phyloP scores from a whole-genome alignment of 208 protist species.

The Acanthamoeba castellanii region DNA sequence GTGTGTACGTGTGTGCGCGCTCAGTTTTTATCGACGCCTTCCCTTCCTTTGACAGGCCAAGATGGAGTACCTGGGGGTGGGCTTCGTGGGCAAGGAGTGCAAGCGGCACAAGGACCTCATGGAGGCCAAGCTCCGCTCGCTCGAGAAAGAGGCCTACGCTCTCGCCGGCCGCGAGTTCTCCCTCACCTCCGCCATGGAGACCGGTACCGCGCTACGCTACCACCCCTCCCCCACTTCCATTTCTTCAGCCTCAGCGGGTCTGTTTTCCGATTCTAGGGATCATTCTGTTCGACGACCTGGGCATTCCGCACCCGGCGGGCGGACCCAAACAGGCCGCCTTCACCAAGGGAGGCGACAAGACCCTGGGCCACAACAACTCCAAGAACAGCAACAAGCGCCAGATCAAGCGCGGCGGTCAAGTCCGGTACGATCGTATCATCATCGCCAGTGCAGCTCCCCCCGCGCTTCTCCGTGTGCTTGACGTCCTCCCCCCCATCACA shows the following conservation, averaged over 20 bases:
- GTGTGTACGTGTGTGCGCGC: background rate
- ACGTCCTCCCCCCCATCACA: too few species aligned
- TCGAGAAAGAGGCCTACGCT: constrained; percentile 28
- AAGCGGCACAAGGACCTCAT: constrained; percentile 63
- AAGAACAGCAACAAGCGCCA: constrained; percentile 45
- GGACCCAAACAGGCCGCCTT: constrained; percentile 19
- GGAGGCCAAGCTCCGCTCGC: constrained; percentile 10
- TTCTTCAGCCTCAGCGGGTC: too few species aligned
- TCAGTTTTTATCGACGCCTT: background rate
- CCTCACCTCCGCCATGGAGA: constrained; percentile 59
- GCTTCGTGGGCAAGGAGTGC: constrained; percentile 56
- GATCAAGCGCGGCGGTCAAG: constrained; percentile 3
- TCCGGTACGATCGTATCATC: background rate
- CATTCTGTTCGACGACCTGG: constrained; percentile 57
- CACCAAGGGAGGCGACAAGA: constrained; percentile 18
- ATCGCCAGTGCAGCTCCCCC: too few species aligned
- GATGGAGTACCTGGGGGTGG: constrained; percentile 64
- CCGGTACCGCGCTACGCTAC: background rate
- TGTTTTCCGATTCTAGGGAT: too few species aligned
- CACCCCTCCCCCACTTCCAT: too few species aligned
- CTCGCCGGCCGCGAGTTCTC: constrained; percentile 48
- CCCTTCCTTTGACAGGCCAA: background rate
- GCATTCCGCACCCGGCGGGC: background rate
- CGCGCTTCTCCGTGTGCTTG: too few species aligned
- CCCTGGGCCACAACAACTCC: constrained; percentile 33